Conservation (phyloP, 176 grass and related monocot genomes). For the Alloteropsis semialata region DNA sequence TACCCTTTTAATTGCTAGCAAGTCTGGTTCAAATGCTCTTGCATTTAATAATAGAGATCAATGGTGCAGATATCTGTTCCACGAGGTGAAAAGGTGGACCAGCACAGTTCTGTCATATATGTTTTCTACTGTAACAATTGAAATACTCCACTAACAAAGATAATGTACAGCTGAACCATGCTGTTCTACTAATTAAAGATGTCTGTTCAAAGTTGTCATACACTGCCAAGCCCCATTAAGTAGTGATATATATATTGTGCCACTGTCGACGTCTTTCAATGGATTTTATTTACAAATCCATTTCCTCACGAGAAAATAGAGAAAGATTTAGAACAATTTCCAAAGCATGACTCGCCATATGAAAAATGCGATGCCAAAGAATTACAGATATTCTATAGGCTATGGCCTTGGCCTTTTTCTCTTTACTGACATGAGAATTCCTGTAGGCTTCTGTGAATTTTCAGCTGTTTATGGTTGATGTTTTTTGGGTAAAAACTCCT, state of each 20-base stretch:
- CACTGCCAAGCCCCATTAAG: not conserved
- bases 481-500: not conserved
- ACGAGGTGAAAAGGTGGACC: not conserved
- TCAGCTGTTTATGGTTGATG: not conserved
- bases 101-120: constrained; percentile 15
- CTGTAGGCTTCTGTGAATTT: not conserved
- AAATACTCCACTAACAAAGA: not conserved
- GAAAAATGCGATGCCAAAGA: not conserved
- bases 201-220: not conserved
- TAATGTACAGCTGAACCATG: not conserved
- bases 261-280: not conserved
- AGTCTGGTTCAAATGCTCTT: constrained; percentile 1
- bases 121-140: constrained; percentile 8
- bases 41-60: constrained; percentile 12
- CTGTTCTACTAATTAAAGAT: not conserved
- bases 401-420: not conserved
- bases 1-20: constrained; percentile 5
- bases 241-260: not conserved
- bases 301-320: not conserved
- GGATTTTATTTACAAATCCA: not conserved
- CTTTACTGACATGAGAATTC: constrained; percentile 4
- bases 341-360: not conserved
- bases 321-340: not conserved
- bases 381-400: not conserved
- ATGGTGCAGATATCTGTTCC: not conserved